Conservation (phyloP, 192 early-diverging fungal genomes). For the Spizellomyces punctatus region DNA sequence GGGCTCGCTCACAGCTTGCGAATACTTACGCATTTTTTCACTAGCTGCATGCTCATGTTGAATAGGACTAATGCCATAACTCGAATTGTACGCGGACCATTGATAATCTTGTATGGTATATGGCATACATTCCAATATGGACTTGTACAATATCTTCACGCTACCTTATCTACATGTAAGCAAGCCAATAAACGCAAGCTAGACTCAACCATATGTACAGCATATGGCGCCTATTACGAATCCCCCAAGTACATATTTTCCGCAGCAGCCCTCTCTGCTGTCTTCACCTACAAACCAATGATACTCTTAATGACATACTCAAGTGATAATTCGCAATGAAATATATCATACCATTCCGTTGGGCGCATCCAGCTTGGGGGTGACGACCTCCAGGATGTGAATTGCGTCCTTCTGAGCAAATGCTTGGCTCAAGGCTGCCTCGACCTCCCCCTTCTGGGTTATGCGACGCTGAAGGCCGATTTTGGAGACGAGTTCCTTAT, state of each 20-base stretch:
- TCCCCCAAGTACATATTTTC: slow-evolving; percentile 21
- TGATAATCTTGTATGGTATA: neutral
- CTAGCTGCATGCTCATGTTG: slow-evolving; percentile 4
- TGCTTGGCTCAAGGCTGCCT: slow-evolving; percentile 33
- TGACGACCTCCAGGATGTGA: slow-evolving; percentile 53
- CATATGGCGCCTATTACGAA: neutral
- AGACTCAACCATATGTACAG: too few relatives aligned
- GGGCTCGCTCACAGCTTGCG: neutral
- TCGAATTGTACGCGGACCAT: too few relatives aligned
- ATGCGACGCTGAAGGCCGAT: slow-evolving; percentile 41
- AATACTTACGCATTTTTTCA: neutral
- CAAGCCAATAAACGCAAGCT: neutral
- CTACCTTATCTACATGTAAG: neutral
- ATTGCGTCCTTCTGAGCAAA: slow-evolving; percentile 36
- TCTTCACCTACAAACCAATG: slow-evolving; percentile 1
- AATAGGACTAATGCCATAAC: too few relatives aligned
- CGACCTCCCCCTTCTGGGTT: slow-evolving; percentile 40
- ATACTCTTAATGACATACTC: neutral
- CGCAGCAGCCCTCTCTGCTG: slow-evolving; percentile 14
- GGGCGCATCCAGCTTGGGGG: slow-evolving; percentile 51
- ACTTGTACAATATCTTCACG: slow-evolving; percentile 5
- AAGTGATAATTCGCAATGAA: neutral
- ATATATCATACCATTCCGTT: slow-evolving; percentile 30
- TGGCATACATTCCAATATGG: neutral
- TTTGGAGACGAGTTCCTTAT: slow-evolving; percentile 24